A percentile compares a stretch with the other conserved stretches of the same genome.
These are phyloP conservation scores for Vigna hirtella DNA, from an alignment of 306 rosid species.

Conservation along the genomic window DNA sequence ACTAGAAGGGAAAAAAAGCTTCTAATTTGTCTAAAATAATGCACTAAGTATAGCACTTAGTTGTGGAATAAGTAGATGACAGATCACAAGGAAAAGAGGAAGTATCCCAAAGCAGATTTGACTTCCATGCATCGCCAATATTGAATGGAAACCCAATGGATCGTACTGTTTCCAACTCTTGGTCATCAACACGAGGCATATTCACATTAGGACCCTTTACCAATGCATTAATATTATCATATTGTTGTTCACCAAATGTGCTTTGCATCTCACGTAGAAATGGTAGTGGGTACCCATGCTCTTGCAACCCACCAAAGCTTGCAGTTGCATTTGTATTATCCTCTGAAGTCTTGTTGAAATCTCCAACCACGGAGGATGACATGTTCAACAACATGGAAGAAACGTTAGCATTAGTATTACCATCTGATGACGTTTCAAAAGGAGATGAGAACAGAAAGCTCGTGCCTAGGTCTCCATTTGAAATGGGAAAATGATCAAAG, in stretches of 20 bases:
- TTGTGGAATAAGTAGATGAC: slow-evolving; percentile 61
- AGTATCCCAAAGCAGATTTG: slow-evolving; percentile 76
- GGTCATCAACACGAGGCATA: slow-evolving; percentile 50
- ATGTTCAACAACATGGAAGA: slow-evolving; percentile 74
- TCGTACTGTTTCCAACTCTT: slow-evolving; percentile 44
- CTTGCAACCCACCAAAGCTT: slow-evolving; percentile 52
- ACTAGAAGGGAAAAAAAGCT: slow-evolving; percentile 49
- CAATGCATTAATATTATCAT: slow-evolving; percentile 34
- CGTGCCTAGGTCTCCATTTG: slow-evolving; percentile 51
- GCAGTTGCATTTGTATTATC: slow-evolving; percentile 22
- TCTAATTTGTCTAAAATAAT: slow-evolving; percentile 36
- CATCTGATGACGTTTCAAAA: slow-evolving; percentile 42
- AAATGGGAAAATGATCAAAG: slow-evolving; percentile 52
- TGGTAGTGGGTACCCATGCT: slow-evolving; percentile 51
- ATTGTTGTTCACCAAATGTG: slow-evolving; percentile 33
- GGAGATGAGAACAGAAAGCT: slow-evolving; percentile 56
- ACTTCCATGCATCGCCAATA: slow-evolving; percentile 74
- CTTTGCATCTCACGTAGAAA: slow-evolving; percentile 48
- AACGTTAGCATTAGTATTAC: slow-evolving; percentile 39
- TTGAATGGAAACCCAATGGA: slow-evolving; percentile 61
- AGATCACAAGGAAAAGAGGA: slow-evolving; percentile 73
- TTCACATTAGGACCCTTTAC: slow-evolving; percentile 51
- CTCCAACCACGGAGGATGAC: slow-evolving; percentile 79
- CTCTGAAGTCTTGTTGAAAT: slow-evolving; percentile 43
- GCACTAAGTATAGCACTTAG: slow-evolving; percentile 65